phyloP scores from a whole-genome alignment of 306 rosid species.

The Cucumis melo region DNA sequence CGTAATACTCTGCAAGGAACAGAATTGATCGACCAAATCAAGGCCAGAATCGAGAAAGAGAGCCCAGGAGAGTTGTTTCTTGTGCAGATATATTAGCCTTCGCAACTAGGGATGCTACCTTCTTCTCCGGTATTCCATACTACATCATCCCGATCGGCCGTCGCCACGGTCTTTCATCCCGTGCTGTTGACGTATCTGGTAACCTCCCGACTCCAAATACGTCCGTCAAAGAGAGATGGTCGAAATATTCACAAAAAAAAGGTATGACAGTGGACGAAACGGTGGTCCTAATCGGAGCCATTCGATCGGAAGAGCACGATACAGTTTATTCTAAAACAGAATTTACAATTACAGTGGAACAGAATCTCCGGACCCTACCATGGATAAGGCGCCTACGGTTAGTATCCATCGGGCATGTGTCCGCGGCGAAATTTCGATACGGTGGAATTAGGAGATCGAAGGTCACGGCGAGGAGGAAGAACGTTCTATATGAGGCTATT shows the following conservation, averaged over 20 bases:
- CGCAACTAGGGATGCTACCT: slow-evolving; percentile 23
- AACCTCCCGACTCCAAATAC: slow-evolving; percentile 26
- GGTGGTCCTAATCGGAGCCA: slow-evolving; percentile 51
- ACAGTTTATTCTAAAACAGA: slow-evolving; percentile 23
- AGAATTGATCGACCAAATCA: slow-evolving; percentile 44
- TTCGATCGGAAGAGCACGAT: slow-evolving; percentile 40
- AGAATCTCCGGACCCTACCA: slow-evolving; percentile 16
- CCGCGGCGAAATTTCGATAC: not conserved
- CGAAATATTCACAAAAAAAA: slow-evolving; percentile 19
- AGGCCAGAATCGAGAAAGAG: slow-evolving; percentile 24
- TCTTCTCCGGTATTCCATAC: slow-evolving; percentile 17
- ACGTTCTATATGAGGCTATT: slow-evolving; percentile 24
- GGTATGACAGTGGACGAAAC: slow-evolving; percentile 31
- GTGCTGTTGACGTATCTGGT: slow-evolving; percentile 9
- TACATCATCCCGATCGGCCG: slow-evolving; percentile 28
- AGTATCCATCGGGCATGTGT: slow-evolving; percentile 17
- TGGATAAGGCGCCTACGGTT: not conserved
- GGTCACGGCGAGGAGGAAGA: too few relatives aligned
- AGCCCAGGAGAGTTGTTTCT: slow-evolving; percentile 44
- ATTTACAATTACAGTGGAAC: slow-evolving; percentile 3
- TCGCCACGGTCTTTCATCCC: slow-evolving; percentile 31
- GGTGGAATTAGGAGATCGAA: not conserved
- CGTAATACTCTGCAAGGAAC: slow-evolving; percentile 26
- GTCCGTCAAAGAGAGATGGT: slow-evolving; percentile 3
- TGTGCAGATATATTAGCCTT: slow-evolving; percentile 52